phyloP scores from a whole-genome alignment of 176 grass and related monocot genomes.

The Carex myosuroides region DNA sequence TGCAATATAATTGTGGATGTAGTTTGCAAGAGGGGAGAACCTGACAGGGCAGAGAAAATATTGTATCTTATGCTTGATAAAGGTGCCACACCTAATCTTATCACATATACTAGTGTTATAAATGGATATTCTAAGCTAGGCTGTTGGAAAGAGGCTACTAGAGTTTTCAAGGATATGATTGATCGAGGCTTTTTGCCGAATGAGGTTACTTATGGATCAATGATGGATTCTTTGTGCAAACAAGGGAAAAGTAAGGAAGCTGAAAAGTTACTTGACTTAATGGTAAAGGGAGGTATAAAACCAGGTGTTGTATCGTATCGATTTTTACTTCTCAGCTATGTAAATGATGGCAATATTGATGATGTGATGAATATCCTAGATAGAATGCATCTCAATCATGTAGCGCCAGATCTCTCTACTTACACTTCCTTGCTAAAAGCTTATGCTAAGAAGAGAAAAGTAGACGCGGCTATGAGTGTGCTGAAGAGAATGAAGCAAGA shows the following conservation, averaged over 20 bases:
- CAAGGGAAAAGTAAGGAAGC: background rate
- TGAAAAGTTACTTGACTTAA: background rate
- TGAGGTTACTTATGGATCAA: background rate
- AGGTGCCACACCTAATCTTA: background rate
- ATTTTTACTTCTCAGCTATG: background rate
- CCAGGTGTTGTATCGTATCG: background rate
- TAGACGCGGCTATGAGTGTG: background rate
- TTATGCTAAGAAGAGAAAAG: background rate
- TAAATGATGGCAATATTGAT: background rate
- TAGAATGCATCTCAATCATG: background rate
- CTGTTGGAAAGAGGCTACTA: background rate
- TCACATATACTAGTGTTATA: background rate
- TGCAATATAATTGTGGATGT: background rate
- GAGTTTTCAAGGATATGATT: background rate
- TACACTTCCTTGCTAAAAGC: background rate
- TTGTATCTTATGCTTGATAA: background rate
- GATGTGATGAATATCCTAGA: background rate
- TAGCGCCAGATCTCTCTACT: background rate
- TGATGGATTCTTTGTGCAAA: constrained; percentile 5
- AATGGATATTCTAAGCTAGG: background rate
- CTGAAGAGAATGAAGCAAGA: background rate
- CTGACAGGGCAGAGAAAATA: background rate
- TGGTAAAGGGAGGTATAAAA: background rate
- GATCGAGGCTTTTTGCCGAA: background rate
- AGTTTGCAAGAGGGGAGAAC: background rate